Evolutionary conservation across 257 asterid genomes (phyloP).

Genomic region (Solanum phureja): DNA sequence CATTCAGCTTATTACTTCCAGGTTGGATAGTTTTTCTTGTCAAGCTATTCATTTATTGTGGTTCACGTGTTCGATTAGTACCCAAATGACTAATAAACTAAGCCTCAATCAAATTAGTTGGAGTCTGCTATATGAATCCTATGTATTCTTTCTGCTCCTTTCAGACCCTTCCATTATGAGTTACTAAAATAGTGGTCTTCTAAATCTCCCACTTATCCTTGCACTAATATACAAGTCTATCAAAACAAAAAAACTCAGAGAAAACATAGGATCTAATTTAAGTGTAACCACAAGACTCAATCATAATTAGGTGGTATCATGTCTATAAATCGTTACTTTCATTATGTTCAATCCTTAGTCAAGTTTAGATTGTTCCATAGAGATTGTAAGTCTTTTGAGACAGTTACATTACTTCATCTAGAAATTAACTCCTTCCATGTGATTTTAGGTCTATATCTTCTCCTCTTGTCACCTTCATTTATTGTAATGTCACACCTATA

Average conservation of each 20-base stretch:
- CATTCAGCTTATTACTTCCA: conserved; percentile 83
- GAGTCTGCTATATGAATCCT: not conserved
- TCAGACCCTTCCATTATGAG: not conserved
- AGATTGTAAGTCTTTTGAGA: not conserved
- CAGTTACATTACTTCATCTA: not conserved
- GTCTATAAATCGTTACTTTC: not conserved
- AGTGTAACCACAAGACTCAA: not conserved
- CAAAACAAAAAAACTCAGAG: not conserved
- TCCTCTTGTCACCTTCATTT: not conserved
- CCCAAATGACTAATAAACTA: not conserved
- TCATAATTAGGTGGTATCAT: not conserved
- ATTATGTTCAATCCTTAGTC: not conserved
- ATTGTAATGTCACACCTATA: not conserved
- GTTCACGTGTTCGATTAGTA: not conserved
- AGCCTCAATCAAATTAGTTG: not conserved
- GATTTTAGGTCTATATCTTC: not conserved
- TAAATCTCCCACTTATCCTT: not conserved
- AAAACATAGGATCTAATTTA: not conserved
- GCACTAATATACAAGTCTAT: not conserved
- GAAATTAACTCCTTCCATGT: not conserved
- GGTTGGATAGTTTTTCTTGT: conserved; percentile 25
- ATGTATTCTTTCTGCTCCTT: not conserved
- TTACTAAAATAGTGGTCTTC: not conserved
- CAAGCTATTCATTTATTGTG: not conserved
- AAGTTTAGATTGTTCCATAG: not conserved